Base-by-base conservation (phyloP, 2,329 filamentous ascomycete genomes). In the Venturia asperata region DNA sequence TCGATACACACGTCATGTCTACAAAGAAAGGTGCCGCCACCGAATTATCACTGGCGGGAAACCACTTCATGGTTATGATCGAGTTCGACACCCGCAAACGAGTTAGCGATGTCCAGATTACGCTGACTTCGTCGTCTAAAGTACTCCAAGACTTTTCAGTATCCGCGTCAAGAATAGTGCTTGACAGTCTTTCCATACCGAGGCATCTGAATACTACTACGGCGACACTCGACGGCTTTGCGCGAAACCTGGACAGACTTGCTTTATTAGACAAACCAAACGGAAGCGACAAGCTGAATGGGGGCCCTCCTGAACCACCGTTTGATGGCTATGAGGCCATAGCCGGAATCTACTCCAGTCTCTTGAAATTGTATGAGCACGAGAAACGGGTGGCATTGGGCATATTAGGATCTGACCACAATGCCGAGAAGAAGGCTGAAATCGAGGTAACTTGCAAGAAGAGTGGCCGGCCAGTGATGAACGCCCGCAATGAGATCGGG, bases 271-370 rank as follows among this genome's bases (percentile, higher is more conserved):
- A 94, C 72, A 87, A 85, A 69, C 80, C 93, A 63, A 91, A 89
- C 74, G 81, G 85, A 27, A 19, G 47, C 21, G 47, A 52, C 21
- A 52, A 27, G 21, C n/a, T 52, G 7, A 21, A 52, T 52, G 47
- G 47, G 27, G 47, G 21, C 13, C 79, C 83, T 39, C 86, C 85
- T 1, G 83, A 83, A 5, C 80, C 24, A 10, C 45, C 21, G 7
- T 67, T 93, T 9, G 90, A 90, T 70, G 90, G 90, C 73, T 89
- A 90, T 72, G 88, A 91, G 72, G 90, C 90, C 0, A 80, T 93
- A 56, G 85, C 85, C 4, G 89, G 89, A 3, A 80, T 95, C 6
- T 90, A 88, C 73, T 83, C 83, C 65, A 90, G 88, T 71, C 77
- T 94, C 67, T 80, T 82, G 66, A 86, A 81, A 69, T 77, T 95